Conservation (phyloP, 257 asterid genomes). For the Nicotiana tabacum region DNA sequence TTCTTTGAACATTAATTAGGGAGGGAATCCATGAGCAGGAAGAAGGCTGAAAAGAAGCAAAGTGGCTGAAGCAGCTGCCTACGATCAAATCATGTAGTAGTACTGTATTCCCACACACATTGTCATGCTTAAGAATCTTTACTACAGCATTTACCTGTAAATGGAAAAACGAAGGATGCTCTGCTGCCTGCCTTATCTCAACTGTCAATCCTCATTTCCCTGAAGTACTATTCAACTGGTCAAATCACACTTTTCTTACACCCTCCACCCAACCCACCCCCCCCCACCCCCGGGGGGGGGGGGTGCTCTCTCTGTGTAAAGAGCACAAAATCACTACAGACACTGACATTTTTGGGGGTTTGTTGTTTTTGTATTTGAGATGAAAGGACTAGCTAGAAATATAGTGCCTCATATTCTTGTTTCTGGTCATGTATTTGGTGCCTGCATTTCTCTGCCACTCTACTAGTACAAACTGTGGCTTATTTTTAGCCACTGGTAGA, state of each 20-base stretch:
- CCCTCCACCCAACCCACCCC: too few species aligned
- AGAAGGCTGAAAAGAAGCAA: background rate
- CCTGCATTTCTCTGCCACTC: background rate
- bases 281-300: too few species aligned
- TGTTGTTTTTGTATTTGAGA: slow-evolving; percentile 9
- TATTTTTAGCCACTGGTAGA: background rate
- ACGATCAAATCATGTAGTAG: background rate
- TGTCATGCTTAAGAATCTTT: background rate
- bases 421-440: slow-evolving; percentile 8
- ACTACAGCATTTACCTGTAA: background rate
- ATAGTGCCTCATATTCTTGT: background rate
- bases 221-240: slow-evolving; percentile 10
- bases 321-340: background rate
- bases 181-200: background rate
- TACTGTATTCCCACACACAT: background rate
- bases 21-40: background rate
- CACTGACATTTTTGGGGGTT: background rate
- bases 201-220: slow-evolving; percentile 12
- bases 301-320: background rate
- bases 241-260: slow-evolving; percentile 22
- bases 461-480: background rate
- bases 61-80: background rate
- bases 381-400: background rate
- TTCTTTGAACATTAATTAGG: too few species aligned
- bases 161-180: background rate